A percentile compares a stretch with the other conserved stretches of the same genome.
Evolutionary conservation across 352 stramenopile species (phyloP).

Genomic region (Peronospora destructor): DNA sequence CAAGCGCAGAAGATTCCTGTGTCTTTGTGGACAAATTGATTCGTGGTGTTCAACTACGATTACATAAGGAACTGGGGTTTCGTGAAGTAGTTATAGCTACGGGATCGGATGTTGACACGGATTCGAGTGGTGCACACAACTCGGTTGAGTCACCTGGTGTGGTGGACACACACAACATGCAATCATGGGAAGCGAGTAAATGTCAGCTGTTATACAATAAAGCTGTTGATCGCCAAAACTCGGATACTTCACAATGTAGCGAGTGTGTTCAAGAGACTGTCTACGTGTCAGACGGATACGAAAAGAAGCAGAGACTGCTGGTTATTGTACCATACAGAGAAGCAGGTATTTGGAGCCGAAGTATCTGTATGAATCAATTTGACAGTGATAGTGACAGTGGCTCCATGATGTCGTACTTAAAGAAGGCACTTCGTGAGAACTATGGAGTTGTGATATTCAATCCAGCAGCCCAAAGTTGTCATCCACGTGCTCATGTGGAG

Average conservation of each 20-base stretch:
- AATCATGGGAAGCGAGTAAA: conserved; percentile 27
- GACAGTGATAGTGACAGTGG: conserved; percentile 50
- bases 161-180: neutral
- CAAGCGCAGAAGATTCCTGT: conserved; percentile 50
- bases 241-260: conserved; percentile 29
- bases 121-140: conserved; percentile 7
- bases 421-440: conserved; percentile 72
- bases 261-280: conserved; percentile 65
- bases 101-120: conserved; percentile 15
- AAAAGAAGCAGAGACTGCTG: conserved; percentile 54
- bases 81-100: conserved; percentile 59
- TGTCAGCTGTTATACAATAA: conserved; percentile 26
- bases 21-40: conserved; percentile 63
- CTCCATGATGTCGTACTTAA: conserved; percentile 75
- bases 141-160: too few species aligned
- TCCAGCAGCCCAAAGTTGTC: conserved; percentile 65
- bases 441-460: conserved; percentile 84
- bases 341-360: conserved; percentile 79
- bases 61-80: conserved; percentile 61
- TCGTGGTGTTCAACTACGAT: conserved; percentile 47
- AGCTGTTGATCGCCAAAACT: conserved; percentile 22
- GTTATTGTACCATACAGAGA: conserved; percentile 83
- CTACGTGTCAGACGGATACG: conserved; percentile 57
- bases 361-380: conserved; percentile 74
- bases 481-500: conserved; percentile 66